Conservation (phyloP, 73 alveolate genomes). For the Symbiodinium pilosum region DNA sequence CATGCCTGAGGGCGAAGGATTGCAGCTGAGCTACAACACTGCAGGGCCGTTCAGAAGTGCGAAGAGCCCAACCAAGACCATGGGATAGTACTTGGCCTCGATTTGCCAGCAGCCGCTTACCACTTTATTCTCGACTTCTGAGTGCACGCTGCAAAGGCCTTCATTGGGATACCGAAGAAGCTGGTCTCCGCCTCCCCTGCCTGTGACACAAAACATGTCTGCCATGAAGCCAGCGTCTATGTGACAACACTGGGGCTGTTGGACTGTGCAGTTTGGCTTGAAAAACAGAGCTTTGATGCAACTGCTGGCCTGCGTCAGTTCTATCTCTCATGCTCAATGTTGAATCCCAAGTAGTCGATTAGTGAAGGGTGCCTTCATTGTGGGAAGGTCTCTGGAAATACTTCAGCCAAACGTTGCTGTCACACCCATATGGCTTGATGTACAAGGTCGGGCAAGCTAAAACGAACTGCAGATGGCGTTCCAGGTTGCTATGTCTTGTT, state of each 20-base stretch:
- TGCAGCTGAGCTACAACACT: background rate
- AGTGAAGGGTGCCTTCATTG: too few species aligned
- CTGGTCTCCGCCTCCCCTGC: conserved; percentile 60
- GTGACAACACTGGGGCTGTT: background rate
- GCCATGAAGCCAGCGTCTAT: background rate
- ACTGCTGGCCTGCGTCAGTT: too few species aligned
- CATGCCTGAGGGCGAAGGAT: background rate
- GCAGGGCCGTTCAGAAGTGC: conserved; percentile 21
- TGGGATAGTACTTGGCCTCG: conserved; percentile 40
- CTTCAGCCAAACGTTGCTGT: too few species aligned
- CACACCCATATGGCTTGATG: too few species aligned
- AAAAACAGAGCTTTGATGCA: too few species aligned
- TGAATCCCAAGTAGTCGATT: background rate
- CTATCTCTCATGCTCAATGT: background rate
- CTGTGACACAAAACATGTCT: background rate
- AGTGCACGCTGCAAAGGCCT: too few species aligned
- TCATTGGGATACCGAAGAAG: conserved; percentile 48
- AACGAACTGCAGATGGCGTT: too few species aligned
- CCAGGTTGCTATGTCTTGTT: too few species aligned
- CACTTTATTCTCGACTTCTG: too few species aligned
- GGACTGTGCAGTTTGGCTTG: background rate
- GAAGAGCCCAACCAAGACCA: conserved; percentile 44
- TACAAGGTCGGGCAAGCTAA: too few species aligned
- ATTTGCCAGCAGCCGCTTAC: too few species aligned
- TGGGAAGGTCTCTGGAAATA: too few species aligned